Evolutionary conservation across 805 yeast species (phyloP).

Genomic region (Kodamaea laetipori): DNA sequence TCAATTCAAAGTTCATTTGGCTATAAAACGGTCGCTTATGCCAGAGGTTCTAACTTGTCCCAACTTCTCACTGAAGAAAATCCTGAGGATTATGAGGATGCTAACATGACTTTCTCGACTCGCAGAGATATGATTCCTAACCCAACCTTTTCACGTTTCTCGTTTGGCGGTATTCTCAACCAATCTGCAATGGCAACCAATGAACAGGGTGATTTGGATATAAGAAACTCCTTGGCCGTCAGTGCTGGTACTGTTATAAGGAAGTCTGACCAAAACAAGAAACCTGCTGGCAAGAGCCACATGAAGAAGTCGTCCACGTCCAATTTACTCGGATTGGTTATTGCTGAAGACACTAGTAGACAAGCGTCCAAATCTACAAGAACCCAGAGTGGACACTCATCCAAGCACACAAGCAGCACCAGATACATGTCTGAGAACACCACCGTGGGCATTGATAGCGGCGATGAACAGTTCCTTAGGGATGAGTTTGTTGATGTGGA

Average conservation of each 20-base stretch:
- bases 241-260: constrained; percentile 24
- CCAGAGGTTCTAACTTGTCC: constrained; percentile 17
- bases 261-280: constrained; percentile 13
- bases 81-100: constrained; percentile 7
- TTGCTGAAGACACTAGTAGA: neutral
- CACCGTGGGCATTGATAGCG: constrained; percentile 31
- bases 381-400: constrained; percentile 17
- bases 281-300: neutral
- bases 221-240: constrained; percentile 15
- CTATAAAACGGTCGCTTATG: constrained; percentile 5
- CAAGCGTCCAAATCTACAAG: neutral
- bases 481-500: constrained; percentile 20
- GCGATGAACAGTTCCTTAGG: constrained; percentile 26
- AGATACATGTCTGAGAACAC: constrained; percentile 11
- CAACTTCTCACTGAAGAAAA: constrained; percentile 21
- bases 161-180: constrained; percentile 38
- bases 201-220: constrained; percentile 16
- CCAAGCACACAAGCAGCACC: constrained; percentile 6
- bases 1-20: constrained; percentile 8
- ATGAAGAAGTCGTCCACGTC: constrained; percentile 22
- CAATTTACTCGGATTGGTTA: constrained; percentile 8
- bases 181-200: constrained; percentile 10
- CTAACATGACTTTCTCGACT: neutral
- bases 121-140: constrained; percentile 34
- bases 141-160: constrained; percentile 44